Conservation (phyloP, 257 asterid species). For the Dorcoceras hygrometricum region DNA sequence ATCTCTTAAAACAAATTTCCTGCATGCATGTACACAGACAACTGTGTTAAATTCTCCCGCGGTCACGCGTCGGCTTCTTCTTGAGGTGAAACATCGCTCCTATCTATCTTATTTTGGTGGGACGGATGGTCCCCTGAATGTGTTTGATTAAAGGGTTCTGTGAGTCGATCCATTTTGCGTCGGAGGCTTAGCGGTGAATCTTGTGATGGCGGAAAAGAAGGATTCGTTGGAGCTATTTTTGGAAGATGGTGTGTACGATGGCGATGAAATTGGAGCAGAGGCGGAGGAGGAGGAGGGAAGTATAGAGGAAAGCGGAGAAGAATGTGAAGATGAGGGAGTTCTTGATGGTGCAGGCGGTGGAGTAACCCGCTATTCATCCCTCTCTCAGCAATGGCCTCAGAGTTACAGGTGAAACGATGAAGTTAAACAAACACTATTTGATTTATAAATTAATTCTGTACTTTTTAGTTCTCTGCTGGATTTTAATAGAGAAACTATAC, state of each 20-base stretch:
- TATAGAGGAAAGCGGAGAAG: conserved; percentile 26
- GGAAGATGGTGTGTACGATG: conserved; percentile 41
- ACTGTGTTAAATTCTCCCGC: background rate
- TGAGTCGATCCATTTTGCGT: background rate
- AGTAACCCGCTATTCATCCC: conserved; percentile 40
- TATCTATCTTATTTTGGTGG: background rate
- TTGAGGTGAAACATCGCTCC: background rate
- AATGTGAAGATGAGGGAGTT: conserved; percentile 30
- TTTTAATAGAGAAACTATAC: background rate
- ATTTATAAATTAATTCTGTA: background rate
- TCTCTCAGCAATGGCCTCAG: conserved; percentile 90
- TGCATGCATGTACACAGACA: background rate
- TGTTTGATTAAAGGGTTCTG: background rate
- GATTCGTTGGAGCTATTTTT: conserved; percentile 34
- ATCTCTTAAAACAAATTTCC: background rate
- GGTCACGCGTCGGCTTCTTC: background rate
- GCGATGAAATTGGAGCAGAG: conserved; percentile 31
- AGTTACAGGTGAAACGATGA: conserved; percentile 61
- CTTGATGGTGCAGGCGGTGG: conserved; percentile 21
- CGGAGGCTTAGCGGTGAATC: background rate
- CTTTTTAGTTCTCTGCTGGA: background rate
- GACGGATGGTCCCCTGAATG: background rate
- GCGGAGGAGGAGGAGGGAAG: conserved; percentile 26
- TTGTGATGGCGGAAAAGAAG: conserved; percentile 36
- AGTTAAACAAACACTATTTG: background rate